Base-by-base conservation (phyloP, 495 filamentous ascomycete species). In the Podospora pseudocomata region DNA sequence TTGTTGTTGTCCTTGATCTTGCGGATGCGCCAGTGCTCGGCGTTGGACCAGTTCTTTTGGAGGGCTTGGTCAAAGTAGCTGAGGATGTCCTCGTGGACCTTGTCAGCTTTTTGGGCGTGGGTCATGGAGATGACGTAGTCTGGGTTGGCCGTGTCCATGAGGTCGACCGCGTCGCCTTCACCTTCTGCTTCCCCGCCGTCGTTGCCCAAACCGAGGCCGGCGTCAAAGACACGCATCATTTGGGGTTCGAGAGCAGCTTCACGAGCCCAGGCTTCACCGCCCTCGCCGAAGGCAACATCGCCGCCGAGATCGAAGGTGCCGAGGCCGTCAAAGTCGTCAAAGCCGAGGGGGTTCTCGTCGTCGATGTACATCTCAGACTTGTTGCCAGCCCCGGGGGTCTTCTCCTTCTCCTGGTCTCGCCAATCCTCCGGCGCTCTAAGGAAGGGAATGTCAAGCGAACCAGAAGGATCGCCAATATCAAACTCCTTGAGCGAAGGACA, bases 31-130 rank as follows among this genome's bases (percentile, higher is more conserved):
- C 95, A 99, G 79, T 99, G 96, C 76, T 99, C 96, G 53, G 95
- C 95, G 60, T 93, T 96, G n/a, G 92, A 92, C 95, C 95, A 99
- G 77, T 97, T 98, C 84, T 96, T 96, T 72, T 91, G 88, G 28
- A 97, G 81, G 9, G 94, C 93, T 73, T 97, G 90, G 78, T 99
- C 95, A 75, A 99, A 99, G 80, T 97, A 99, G 72, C 90, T 90
- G 19, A 99, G 86, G 65, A 99, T 97, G 73, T 97, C 93, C 68
- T 97, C 92, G 72, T 95, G 91, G 62, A 90, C 85, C 67, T 84
- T 82, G 65, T 85, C 88, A 57, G 87, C 84, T 34, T 77, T 84
- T 60, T 81, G 78, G 19, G 82, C 78, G 72, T 90, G 88, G 23
- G 86, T 86, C 78, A 96, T 86, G 9, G 90, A 89, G 18, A 96